A percentile compares a stretch with the other conserved stretches of the same genome.
Evolutionary conservation across 768 basidiomycete species (phyloP).

Genomic region (Pisolithus microcarpus): DNA sequence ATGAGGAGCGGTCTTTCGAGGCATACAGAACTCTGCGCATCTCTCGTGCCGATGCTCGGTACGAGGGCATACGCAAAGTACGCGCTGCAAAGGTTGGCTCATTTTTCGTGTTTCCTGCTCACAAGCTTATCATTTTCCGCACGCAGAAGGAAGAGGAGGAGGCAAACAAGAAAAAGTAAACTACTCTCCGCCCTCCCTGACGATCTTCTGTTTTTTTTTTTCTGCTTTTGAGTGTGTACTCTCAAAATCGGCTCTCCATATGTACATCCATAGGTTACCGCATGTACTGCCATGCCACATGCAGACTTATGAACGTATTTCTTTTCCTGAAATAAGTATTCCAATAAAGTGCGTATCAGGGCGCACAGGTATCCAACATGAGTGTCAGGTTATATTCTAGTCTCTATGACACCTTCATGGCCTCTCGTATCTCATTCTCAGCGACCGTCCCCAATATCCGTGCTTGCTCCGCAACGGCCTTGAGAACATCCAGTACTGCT

Average conservation of each 20-base stretch:
- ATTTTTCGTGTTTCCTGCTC: neutral
- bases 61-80: conserved; percentile 83
- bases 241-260: conserved; percentile 31
- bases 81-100: conserved; percentile 74
- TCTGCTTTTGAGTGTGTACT: conserved; percentile 20
- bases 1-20: conserved; percentile 80
- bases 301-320: conserved; percentile 20
- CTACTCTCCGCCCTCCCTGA: conserved; percentile 3
- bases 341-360: neutral
- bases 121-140: conserved; percentile 12
- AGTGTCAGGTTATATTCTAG: conserved; percentile 12
- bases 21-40: conserved; percentile 86
- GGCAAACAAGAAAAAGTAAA: conserved; percentile 85
- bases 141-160: conserved; percentile 85
- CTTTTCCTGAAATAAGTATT: conserved; percentile 6
- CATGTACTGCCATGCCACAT: conserved; percentile 31
- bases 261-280: conserved; percentile 17
- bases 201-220: conserved; percentile 7
- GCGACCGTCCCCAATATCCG: conserved; percentile 79
- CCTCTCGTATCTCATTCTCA: conserved; percentile 60
- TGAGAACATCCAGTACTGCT: conserved; percentile 77
- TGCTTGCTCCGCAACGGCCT: conserved; percentile 82
- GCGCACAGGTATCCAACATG: neutral
- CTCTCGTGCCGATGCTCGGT: conserved; percentile 73
- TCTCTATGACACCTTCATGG: conserved; percentile 38